phyloP scores from a whole-genome alignment of 208 protist species.

The Angomonas deanei region DNA sequence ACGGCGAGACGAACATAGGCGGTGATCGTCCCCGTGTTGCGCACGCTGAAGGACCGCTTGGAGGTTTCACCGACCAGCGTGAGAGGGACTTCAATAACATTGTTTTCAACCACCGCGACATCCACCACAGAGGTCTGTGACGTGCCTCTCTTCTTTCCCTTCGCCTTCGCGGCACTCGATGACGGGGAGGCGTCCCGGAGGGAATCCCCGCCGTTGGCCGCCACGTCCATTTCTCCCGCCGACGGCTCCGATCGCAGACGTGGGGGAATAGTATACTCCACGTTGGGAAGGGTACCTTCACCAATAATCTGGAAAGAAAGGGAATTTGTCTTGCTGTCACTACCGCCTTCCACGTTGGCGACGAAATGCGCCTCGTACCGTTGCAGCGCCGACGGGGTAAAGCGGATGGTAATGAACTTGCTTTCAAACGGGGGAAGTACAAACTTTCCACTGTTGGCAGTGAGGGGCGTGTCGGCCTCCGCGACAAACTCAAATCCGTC shows the following conservation, averaged over 20 bases:
- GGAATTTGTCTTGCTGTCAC: slow-evolving; percentile 42
- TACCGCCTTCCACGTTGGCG: slow-evolving; percentile 85
- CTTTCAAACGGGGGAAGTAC: slow-evolving; percentile 93
- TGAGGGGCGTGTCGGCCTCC: slow-evolving; percentile 12
- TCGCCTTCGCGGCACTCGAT: not conserved
- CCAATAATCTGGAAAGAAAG: slow-evolving; percentile 90
- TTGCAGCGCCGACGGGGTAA: slow-evolving; percentile 78
- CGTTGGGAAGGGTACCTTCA: slow-evolving; percentile 90
- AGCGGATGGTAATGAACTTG: slow-evolving; percentile 91
- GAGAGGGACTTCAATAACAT: slow-evolving; percentile 77
- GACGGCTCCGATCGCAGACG: slow-evolving; percentile 16
- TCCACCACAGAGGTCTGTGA: not conserved
- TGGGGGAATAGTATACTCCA: slow-evolving; percentile 65
- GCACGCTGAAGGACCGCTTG: slow-evolving; percentile 53
- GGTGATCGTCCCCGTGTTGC: slow-evolving; percentile 83
- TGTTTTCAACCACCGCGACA: not conserved
- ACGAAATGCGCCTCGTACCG: slow-evolving; percentile 85
- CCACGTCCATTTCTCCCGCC: slow-evolving; percentile 3
- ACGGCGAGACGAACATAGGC: slow-evolving; percentile 76
- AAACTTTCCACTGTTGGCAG: slow-evolving; percentile 18
- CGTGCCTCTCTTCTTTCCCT: slow-evolving; percentile 5
- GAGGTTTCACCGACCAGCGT: slow-evolving; percentile 63
- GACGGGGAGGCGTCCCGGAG: not conserved
- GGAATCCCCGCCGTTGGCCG: too few relatives aligned
- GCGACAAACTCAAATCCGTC: slow-evolving; percentile 61